Evolutionary conservation across 495 filamentous ascomycete species (phyloP), one percentile per base, ranked within the genome.

Genomic region (Bacidia rubella): DNA sequence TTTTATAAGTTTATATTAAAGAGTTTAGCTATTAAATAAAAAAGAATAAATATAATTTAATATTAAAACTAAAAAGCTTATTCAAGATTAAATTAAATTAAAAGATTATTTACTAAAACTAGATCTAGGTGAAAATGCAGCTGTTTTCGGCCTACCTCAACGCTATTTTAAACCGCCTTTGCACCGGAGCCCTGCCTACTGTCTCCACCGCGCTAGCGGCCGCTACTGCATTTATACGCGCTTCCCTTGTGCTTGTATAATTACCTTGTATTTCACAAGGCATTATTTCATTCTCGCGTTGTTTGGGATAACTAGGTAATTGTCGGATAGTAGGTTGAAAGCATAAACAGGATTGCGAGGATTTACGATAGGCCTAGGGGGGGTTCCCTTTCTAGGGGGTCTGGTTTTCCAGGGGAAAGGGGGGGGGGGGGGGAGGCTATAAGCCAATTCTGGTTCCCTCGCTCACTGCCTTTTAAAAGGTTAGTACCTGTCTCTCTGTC

Each of bases 1-100:
- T 21, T 2, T 25, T 27, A 43, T 21, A 47, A 21, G 20, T 17
- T 26, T 59, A n/a, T n/a, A n/a, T n/a, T n/a, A n/a, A n/a, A n/a
- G n/a, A n/a, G n/a, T 29, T 50, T 24, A 52, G 45, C n/a, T n/a
- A n/a, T n/a, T n/a, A n/a, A 38, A 46, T 49, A 27, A 26, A 38
- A 42, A 11, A 35, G 47, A 50, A 17, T 47, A 51, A 38, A 40
- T 29, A 51, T 11, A n/a, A 29, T 50, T 55, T 19, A 49, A 51
- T 22, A 32, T 49, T 48, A 35, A 29, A 38, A 35, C 23, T 21
- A 20, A 27, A 0, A 32, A 11, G 7, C 35, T 35, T 35, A 35
- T 38, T 52, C 15, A 35, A 55, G 21, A 51, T 3, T 55, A 50
- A 32, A 51, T 55, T 24, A 24, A 48, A 25, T 47, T 25, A 49